Conservation (phyloP, 345 rosid genomes). For the Adansonia digitata region DNA sequence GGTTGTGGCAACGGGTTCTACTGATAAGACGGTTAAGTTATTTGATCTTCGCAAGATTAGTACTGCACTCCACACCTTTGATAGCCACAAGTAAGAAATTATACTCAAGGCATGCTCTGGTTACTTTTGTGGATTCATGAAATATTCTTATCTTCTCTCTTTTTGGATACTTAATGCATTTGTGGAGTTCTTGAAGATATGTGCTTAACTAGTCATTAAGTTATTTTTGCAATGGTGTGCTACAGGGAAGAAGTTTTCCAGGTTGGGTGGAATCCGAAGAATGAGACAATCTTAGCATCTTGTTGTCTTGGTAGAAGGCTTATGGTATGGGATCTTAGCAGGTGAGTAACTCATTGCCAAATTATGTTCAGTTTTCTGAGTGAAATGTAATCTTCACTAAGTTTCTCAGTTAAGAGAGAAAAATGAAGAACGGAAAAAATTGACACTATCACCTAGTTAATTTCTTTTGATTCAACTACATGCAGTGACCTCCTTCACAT, state of each 20-base stretch:
- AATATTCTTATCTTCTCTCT: not conserved
- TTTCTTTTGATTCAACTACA: not conserved
- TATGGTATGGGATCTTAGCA: constrained; percentile 99
- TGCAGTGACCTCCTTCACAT: not conserved
- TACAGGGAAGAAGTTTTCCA: constrained; percentile 98
- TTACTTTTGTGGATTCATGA: constrained; percentile 5
- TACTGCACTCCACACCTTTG: constrained; percentile 85
- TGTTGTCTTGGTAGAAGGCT: constrained; percentile 99
- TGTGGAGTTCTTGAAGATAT: not conserved
- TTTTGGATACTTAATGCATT: not conserved
- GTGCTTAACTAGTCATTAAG: not conserved
- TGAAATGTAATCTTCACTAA: not conserved
- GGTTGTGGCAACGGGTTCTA: constrained; percentile 98
- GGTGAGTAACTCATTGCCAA: constrained; percentile 39
- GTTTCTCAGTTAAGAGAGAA: too few relatives aligned
- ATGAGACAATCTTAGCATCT: constrained; percentile 95
- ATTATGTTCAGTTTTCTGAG: not conserved
- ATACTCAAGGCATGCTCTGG: not conserved
- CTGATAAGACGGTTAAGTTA: constrained; percentile 93
- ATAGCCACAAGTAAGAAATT: constrained; percentile 79
- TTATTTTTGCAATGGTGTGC: constrained; percentile 13
- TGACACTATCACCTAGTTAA: not conserved
- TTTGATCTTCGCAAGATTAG: constrained; percentile 89
- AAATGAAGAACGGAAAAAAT: too few relatives aligned
- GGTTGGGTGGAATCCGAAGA: constrained; percentile 97